Conservation (phyloP, 495 filamentous ascomycete species). For the Letharia lupina region DNA sequence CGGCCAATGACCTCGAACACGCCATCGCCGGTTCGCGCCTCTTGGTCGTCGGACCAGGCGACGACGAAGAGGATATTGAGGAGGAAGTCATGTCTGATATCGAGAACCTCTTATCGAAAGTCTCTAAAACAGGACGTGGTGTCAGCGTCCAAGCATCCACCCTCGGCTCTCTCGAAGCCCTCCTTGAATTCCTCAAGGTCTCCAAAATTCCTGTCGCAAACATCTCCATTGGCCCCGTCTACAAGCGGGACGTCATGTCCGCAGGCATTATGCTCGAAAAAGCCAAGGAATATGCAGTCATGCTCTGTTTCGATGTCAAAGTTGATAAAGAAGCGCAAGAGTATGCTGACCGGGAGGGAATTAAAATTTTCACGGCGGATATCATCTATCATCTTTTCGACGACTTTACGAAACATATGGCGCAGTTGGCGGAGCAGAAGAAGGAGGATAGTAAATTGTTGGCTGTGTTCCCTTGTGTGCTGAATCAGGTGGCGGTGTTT, state of each 20-base stretch:
- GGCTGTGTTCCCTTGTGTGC: constrained; percentile 93
- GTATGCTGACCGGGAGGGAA: constrained; percentile 88
- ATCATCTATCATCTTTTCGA: constrained; percentile 99
- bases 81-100: constrained; percentile 96
- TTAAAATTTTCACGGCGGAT: constrained; percentile 97
- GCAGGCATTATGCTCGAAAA: constrained; percentile 96
- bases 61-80: constrained; percentile 93
- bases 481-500: constrained; percentile 85
- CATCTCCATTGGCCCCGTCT: constrained; percentile 96
- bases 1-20: constrained; percentile 88
- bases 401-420: constrained; percentile 89
- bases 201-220: constrained; percentile 97
- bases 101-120: constrained; percentile 78
- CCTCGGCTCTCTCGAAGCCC: constrained; percentile 89
- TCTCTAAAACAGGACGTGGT: constrained; percentile 84
- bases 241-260: constrained; percentile 97
- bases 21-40: constrained; percentile 96
- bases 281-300: constrained; percentile 88
- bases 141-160: constrained; percentile 97
- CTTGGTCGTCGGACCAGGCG: constrained; percentile 85
- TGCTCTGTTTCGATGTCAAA: constrained; percentile 99
- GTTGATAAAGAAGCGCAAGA: constrained; percentile 91
- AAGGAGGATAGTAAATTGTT: constrained; percentile 94
- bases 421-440: constrained; percentile 70
- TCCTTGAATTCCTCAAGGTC: constrained; percentile 88